phyloP scores from a whole-genome alignment of 2,329 filamentous ascomycete genomes.

The Pseudogymnoascus sp. region DNA sequence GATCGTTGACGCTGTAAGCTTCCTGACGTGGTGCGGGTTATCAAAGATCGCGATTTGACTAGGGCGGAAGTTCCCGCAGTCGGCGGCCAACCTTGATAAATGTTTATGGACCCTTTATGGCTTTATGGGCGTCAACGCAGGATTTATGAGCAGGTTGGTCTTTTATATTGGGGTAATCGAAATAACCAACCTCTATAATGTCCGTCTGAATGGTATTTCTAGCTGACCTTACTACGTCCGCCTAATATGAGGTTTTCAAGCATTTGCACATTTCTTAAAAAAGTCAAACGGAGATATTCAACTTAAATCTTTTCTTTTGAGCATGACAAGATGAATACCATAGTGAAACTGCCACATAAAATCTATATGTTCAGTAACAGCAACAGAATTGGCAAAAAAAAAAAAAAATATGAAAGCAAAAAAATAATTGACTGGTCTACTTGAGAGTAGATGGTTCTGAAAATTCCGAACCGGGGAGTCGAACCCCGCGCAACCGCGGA shows the following conservation, averaged over 20 bases:
- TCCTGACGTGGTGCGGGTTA: conserved; percentile 2
- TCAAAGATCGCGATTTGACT: conserved; percentile 7
- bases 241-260: background rate
- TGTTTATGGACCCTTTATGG: background rate
- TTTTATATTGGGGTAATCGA: background rate
- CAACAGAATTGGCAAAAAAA: background rate
- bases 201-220: background rate
- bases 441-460: conserved; percentile 5
- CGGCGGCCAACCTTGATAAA: conserved; percentile 2
- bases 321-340: background rate
- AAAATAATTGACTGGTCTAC: conserved; percentile 2
- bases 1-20: conserved; percentile 1
- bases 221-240: background rate
- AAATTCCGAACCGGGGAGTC: conserved; percentile 8
- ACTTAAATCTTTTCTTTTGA: background rate
- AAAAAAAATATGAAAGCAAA: background rate
- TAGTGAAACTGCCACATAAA: background rate
- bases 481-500: conserved; percentile 7
- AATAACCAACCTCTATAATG: background rate
- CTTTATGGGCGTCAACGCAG: background rate
- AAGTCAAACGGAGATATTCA: background rate
- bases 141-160: background rate
- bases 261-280: background rate
- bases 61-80: conserved; percentile 1
- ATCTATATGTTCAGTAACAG: background rate